phyloP scores from a whole-genome alignment of 768 basidiomycete genomes.

The Pleurotus eryngii region DNA sequence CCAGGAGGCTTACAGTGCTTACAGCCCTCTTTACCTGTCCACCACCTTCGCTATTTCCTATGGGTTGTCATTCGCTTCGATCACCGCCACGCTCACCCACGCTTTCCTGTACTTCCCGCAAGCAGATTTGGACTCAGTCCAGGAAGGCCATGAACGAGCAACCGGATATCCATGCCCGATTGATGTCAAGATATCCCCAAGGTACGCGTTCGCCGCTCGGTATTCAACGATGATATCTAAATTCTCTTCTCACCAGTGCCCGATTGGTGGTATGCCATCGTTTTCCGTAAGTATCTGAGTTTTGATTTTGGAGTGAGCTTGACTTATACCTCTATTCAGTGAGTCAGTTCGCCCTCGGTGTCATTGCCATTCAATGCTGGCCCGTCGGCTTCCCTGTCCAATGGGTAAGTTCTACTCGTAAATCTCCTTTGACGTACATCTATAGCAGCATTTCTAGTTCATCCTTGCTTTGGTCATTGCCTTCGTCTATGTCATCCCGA shows the following conservation, averaged over 20 bases:
- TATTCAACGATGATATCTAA: not conserved
- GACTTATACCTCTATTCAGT: slow-evolving; percentile 25
- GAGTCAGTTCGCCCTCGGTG: slow-evolving; percentile 63
- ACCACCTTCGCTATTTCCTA: slow-evolving; percentile 78
- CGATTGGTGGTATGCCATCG: slow-evolving; percentile 77
- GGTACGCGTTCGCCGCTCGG: slow-evolving; percentile 13
- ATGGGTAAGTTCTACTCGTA: slow-evolving; percentile 53
- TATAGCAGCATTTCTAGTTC: slow-evolving; percentile 46
- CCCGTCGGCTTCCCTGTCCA: slow-evolving; percentile 38
- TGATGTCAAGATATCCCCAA: slow-evolving; percentile 74
- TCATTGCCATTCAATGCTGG: slow-evolving; percentile 73
- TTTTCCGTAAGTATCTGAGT: slow-evolving; percentile 47
- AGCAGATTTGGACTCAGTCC: slow-evolving; percentile 72
- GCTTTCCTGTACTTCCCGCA: slow-evolving; percentile 71
- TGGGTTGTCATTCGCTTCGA: slow-evolving; percentile 78
- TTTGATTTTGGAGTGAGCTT: slow-evolving; percentile 18
- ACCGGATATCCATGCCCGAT: slow-evolving; percentile 79
- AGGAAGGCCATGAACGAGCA: slow-evolving; percentile 73
- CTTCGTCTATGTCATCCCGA: slow-evolving; percentile 72
- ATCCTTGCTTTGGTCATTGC: slow-evolving; percentile 64
- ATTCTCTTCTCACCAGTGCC: slow-evolving; percentile 46
- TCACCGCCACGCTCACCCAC: slow-evolving; percentile 73
- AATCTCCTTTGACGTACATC: slow-evolving; percentile 61
- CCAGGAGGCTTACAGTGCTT: slow-evolving; percentile 47
- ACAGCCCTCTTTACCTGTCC: slow-evolving; percentile 63